Base-by-base conservation (phyloP, 768 basidiomycete genomes). In the Boletus tomentosulus region DNA sequence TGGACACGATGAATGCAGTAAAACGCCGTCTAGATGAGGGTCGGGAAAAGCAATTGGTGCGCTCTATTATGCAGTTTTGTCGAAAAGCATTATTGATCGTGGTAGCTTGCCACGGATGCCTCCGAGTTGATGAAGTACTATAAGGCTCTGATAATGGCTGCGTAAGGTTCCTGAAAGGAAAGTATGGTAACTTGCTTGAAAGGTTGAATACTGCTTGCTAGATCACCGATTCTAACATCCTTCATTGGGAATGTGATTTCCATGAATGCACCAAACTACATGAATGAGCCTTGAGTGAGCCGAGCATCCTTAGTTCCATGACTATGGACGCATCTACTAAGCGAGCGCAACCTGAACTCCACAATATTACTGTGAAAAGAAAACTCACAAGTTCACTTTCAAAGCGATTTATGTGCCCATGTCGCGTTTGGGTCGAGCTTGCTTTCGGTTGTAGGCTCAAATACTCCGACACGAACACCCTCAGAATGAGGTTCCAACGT, bases 391-490 rank as follows among this genome's bases (percentile, higher is more conserved):
- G 73, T 62, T 83, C 82, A 43, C 60, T 69, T 8, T 72, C 66
- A 6, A 73, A 74, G 53, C 76, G 73, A 42, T 68, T 69, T 5
- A 76, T 48, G 34, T 60, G 57, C 31, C 66, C 64, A 15, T 65
- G 59, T 43, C 19, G 53, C 34, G 46, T 48, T 22, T 66, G 58
- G 35, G 62, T 58, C 10, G 68, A 72, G 10, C 69, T 71, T 47
- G 75, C 67, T 25, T 77, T 70, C 0, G 89, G 85, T 11, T 70
- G 75, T 45, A 92, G 68, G 52, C 87, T 80, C 2, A 98, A 78
- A 70, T 98, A 99, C 72, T 98, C 97, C 1, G 88, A 78, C 62
- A 92, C 80, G 66, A 98, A 94, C 1, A 97, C 82, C 31, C 96
- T 78, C 37, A 98, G 66, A 48, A 99, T 79, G 30, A 95, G 73